Evolutionary conservation across 140 eudicot species (phyloP).

Genomic region (Oenanthe javanica): DNA sequence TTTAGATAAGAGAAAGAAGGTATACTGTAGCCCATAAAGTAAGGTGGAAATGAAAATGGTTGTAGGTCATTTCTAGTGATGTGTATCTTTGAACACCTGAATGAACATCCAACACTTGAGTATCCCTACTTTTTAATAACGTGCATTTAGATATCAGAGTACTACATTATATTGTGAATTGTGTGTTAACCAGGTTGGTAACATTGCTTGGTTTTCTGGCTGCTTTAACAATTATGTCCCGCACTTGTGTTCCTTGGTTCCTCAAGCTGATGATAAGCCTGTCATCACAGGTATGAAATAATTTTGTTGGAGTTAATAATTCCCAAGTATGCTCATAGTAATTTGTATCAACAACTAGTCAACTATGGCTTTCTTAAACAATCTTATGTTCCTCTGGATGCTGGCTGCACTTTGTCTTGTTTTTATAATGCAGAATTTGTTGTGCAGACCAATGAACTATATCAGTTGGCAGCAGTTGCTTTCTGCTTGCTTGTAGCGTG

Average conservation of each 20-base stretch:
- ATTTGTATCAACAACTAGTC: background rate
- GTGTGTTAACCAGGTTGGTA: slow-evolving; percentile 79
- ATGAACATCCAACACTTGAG: background rate
- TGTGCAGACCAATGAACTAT: slow-evolving; percentile 95
- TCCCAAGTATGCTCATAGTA: background rate
- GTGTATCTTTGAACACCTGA: background rate
- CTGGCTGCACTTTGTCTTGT: background rate
- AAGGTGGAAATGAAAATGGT: background rate
- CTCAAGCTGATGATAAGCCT: slow-evolving; percentile 95
- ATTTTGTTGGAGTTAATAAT: background rate
- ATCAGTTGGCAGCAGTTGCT: slow-evolving; percentile 93
- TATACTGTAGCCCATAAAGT: background rate
- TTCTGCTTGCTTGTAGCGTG: slow-evolving; percentile 98
- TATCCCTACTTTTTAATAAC: background rate
- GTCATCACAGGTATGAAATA: slow-evolving; percentile 73
- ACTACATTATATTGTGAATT: slow-evolving; percentile 34
- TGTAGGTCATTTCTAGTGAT: background rate
- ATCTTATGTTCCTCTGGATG: slow-evolving; percentile 1
- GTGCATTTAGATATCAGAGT: slow-evolving; percentile 14
- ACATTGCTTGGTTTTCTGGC: slow-evolving; percentile 82
- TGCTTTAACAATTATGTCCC: slow-evolving; percentile 55
- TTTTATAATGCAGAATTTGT: background rate
- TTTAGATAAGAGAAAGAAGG: background rate
- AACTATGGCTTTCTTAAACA: background rate
- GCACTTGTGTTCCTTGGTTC: slow-evolving; percentile 92